phyloP scores from a whole-genome alignment of 1,284 basidiomycete species.

The Amylostereum chailletii region DNA sequence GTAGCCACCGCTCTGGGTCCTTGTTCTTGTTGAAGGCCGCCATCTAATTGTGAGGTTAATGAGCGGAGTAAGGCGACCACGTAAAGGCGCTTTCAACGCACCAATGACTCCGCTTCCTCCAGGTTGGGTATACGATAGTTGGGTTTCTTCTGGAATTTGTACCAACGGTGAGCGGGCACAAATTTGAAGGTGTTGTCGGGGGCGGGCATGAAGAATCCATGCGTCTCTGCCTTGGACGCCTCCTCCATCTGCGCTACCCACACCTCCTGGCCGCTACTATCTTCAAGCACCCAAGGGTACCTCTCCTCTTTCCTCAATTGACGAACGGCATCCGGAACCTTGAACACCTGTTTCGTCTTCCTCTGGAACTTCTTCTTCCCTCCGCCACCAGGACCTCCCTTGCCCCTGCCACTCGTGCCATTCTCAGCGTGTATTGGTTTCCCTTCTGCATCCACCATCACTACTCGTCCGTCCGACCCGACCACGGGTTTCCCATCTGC shows the following conservation, averaged over 20 bases:
- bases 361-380: constrained; percentile 73
- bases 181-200: constrained; percentile 75
- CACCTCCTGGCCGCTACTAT: constrained; percentile 51
- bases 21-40: constrained; percentile 54
- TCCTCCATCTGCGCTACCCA: constrained; percentile 83
- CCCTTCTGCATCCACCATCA: constrained; percentile 75
- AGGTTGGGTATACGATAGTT: constrained; percentile 60
- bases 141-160: constrained; percentile 81
- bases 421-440: constrained; percentile 48
- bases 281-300: constrained; percentile 87
- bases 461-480: constrained; percentile 61
- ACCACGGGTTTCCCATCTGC: constrained; percentile 73
- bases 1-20: constrained; percentile 61
- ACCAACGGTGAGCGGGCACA: constrained; percentile 80
- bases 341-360: constrained; percentile 79
- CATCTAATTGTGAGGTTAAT: constrained; percentile 25
- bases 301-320: constrained; percentile 71
- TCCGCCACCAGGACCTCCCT: constrained; percentile 32
- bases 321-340: constrained; percentile 29
- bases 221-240: constrained; percentile 41
- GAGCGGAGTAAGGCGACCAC: constrained; percentile 3
- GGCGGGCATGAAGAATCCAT: constrained; percentile 55
- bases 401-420: constrained; percentile 22
- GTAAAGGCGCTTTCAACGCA: constrained; percentile 24
- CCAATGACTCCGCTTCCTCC: constrained; percentile 69